A percentile compares a stretch with the other conserved stretches of the same genome.
These are phyloP conservation scores for Marasmius sp. DNA, from an alignment of 1,284 basidiomycete genomes.

Conservation along the genomic window DNA sequence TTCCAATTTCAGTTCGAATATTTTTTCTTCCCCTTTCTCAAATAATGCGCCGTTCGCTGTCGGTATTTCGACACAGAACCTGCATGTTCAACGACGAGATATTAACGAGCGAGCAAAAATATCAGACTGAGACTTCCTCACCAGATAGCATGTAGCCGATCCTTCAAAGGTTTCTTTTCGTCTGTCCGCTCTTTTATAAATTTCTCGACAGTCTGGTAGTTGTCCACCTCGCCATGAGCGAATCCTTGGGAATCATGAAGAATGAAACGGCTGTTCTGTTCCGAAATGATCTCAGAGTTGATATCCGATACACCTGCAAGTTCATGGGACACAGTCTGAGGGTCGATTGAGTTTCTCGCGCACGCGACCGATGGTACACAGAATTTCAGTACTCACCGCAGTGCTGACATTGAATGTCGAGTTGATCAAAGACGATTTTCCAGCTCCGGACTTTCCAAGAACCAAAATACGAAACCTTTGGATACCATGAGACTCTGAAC, in stretches of 20 bases:
- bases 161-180: slow-evolving; percentile 15
- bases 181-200: slow-evolving; percentile 20
- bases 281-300: slow-evolving; percentile 21
- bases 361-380: neutral
- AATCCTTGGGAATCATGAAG: slow-evolving; percentile 30
- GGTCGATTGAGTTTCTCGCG: neutral
- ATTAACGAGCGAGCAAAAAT: neutral
- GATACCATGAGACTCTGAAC: neutral
- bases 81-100: slow-evolving; percentile 1
- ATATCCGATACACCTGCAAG: slow-evolving; percentile 22
- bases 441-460: slow-evolving; percentile 21
- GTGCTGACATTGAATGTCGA: slow-evolving; percentile 20
- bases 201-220: slow-evolving; percentile 20
- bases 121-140: slow-evolving; percentile 4
- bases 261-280: slow-evolving; percentile 24
- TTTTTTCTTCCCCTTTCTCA: slow-evolving; percentile 23
- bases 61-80: slow-evolving; percentile 26
- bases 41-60: slow-evolving; percentile 20
- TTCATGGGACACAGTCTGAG: slow-evolving; percentile 20
- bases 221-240: slow-evolving; percentile 22
- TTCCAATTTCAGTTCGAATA: slow-evolving; percentile 20
- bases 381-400: slow-evolving; percentile 13
- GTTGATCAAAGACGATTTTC: slow-evolving; percentile 26
- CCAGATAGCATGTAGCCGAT: slow-evolving; percentile 29
- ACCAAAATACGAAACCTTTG: slow-evolving; percentile 15